Conservation (phyloP, 495 filamentous ascomycete genomes). For the Lasiosphaeria ovina region DNA sequence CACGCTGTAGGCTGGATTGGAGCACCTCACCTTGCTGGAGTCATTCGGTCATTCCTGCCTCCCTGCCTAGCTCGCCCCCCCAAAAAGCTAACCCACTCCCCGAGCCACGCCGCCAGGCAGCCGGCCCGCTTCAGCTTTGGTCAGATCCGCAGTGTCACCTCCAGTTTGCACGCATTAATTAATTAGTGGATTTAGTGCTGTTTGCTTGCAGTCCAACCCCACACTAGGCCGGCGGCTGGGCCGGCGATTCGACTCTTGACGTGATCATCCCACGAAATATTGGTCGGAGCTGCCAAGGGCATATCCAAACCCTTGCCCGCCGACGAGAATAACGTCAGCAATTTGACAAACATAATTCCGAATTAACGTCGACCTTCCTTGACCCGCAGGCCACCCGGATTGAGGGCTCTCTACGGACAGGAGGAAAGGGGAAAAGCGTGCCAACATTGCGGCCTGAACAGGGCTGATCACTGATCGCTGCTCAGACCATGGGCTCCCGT, state of each 20-base stretch:
- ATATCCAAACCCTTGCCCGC: too few species aligned
- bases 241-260: neutral
- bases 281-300: too few species aligned
- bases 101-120: slow-evolving; percentile 6
- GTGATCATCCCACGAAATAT: too few species aligned
- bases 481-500: slow-evolving; percentile 22
- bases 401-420: too few species aligned
- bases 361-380: too few species aligned
- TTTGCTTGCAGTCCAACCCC: neutral
- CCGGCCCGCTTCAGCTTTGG: neutral
- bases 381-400: too few species aligned
- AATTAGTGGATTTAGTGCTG: too few species aligned
- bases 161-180: neutral
- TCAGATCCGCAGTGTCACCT: neutral
- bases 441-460: neutral
- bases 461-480: neutral
- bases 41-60: slow-evolving; percentile 19
- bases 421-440: neutral
- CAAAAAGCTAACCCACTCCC: neutral
- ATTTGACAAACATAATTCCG: too few species aligned
- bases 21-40: slow-evolving; percentile 7
- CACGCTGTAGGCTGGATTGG: neutral
- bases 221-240: neutral
- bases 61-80: neutral
- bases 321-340: too few species aligned